Evolutionary conservation across 2,329 filamentous ascomycete species (phyloP), one percentile per base, ranked within the genome.

Genomic region (Diaporthe ilicicola): DNA sequence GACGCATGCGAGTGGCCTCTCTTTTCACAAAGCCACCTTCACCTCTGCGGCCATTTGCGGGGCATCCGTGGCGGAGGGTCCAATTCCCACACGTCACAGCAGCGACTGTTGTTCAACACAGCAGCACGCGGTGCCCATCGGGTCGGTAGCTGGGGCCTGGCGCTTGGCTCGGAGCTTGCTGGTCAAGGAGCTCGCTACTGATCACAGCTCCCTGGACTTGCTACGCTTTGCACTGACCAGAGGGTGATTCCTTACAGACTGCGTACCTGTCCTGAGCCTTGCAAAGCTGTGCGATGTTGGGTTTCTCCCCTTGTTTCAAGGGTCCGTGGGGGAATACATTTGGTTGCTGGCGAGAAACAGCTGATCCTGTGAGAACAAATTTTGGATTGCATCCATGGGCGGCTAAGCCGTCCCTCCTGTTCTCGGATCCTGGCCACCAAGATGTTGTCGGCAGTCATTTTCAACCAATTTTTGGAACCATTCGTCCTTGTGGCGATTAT

Each of bases 101-200:
- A 67, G 65, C 65, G 53, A 56, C 65, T 67, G 65, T n/a, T n/a
- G 32, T 56, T 67, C 53, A 56, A 50, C 29, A 56, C 44, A 22
- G 51, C 53, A 67, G 65, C 65, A 67, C 42, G 65, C 65, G 65
- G 53, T 48, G 65, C 65, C 53, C 65, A 67, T 59, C 65, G 65
- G 65, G 29, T 67, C 65, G 65, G 65, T 67, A 67, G 65, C 65
- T 59, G 65, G 65, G 65, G 65, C 65, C 65, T 59, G 65, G 65
- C 53, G 65, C 65, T 56, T 37, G 65, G 65, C 53, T 56, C 42
- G 65, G 51, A 22, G 65, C 22, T 19, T 29, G 37, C 17, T 48
- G 53, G 29, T 67, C 53, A 67, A 67, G 65, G 65, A 67, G 27
- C 65, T 56, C 29, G 51, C 53, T 19, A 67, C n/a, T 32, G 39